Evolutionary conservation across 371 early-diverging fungal genomes (phyloP), one percentile per base, ranked within the genome.

Genomic region (Mortierella sp.): DNA sequence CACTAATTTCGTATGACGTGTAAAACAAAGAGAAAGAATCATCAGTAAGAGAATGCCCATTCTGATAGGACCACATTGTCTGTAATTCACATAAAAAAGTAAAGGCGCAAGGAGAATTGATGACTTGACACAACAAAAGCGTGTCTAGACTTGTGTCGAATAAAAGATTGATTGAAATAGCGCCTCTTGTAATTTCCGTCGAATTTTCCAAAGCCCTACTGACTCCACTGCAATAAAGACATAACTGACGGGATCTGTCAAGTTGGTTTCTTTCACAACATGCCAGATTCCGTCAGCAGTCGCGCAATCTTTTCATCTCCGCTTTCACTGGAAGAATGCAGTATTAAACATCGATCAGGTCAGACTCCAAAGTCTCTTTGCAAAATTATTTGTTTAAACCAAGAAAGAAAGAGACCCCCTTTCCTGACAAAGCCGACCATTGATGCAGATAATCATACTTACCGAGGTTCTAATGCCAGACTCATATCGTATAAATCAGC

Each of bases 391-490:
- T 43, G 13, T 43, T 9, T 10, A 48, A 48, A 19, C 16, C 10
- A 48, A 48, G 6, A 48, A 19, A 48, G 6, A 59, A 59, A 19
- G 36, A 36, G 36, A 36, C 36, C 36, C 36, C 36, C 36, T 36
- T 36, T 36, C 36, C 36, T 36, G 36, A 36, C 36, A 36, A 36
- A 36, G 36, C 36, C 36, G 36, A 36, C 6, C 36, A 36, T 36
- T 36, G 36, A 38, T 32, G 41, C 24, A 22, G 22, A 36, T 3
- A 48, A 48, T 21, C n/a, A 32, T 36, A 67, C 74, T 72, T 86
- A 86, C 88, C 88, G 84, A 50, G 95, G 95, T 82, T 95, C 95
- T 32, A 93, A 67, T 63, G 83, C 84, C 70, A 95, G 68, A 74
- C 91, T 90, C 74, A 89, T 83, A 52, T 93, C 88, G 65, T 94